Conservation (phyloP, 306 rosid genomes). For the Carpinus viminea region DNA sequence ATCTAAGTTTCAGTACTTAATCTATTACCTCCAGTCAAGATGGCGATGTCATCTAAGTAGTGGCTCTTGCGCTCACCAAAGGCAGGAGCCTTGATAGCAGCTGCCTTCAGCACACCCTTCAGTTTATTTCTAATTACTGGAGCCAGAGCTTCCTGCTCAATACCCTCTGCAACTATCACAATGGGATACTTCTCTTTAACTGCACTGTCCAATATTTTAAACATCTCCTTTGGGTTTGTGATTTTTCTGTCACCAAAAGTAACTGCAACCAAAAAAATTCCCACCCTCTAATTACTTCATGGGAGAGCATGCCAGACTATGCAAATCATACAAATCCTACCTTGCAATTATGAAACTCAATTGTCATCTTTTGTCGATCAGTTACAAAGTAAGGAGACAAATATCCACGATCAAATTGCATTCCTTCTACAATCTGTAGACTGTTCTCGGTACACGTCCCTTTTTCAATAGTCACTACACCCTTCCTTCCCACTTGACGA, state of each 20-base stretch:
- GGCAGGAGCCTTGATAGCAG: slow-evolving; percentile 90
- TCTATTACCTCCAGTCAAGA: slow-evolving; percentile 87
- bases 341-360: slow-evolving; percentile 86
- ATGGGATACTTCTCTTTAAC: slow-evolving; percentile 76
- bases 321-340: slow-evolving; percentile 36
- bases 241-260: slow-evolving; percentile 84
- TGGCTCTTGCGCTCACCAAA: slow-evolving; percentile 89
- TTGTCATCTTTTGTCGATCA: slow-evolving; percentile 63
- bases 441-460: slow-evolving; percentile 64
- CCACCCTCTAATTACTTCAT: slow-evolving; percentile 36
- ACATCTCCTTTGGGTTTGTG: slow-evolving; percentile 72
- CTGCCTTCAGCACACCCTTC: slow-evolving; percentile 75
- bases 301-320: slow-evolving; percentile 23
- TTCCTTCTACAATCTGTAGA: slow-evolving; percentile 85
- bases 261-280: slow-evolving; percentile 63
- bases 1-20: slow-evolving; percentile 24
- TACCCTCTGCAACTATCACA: slow-evolving; percentile 83
- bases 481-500: slow-evolving; percentile 69
- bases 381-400: slow-evolving; percentile 81
- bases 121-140: slow-evolving; percentile 90
- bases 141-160: slow-evolving; percentile 84
- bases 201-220: slow-evolving; percentile 73
- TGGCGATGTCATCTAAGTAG: slow-evolving; percentile 89
- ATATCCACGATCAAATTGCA: slow-evolving; percentile 91
- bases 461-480: slow-evolving; percentile 80